Evolutionary conservation across 192 early-diverging fungal species (phyloP), one percentile per base, ranked within the genome.

Genomic region (Martensiomyces pterosporus): DNA sequence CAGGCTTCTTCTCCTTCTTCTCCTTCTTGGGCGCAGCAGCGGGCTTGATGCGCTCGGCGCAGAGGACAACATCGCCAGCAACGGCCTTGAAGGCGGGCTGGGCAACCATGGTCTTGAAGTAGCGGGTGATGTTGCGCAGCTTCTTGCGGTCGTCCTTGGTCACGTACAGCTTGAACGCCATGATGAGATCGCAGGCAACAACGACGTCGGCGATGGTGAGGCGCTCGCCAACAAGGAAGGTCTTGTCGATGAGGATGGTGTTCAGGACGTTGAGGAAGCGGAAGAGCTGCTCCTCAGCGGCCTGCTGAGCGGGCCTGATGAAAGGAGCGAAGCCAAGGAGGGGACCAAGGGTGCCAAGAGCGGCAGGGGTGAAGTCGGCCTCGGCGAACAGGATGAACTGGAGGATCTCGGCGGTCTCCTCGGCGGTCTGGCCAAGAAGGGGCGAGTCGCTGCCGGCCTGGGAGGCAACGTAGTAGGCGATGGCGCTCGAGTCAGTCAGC

Each of bases 211-310:
- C 94, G 23, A 92, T 66, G 55, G 94, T 94, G 59, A 97, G 67
- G 56, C 76, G 78, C 78, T 97, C 94, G 51, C 91, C 94, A 47
- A 96, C 92, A 52, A 97, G 78, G 86, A 83, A 97, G 62, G 94
- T 97, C 75, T 83, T 81, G 80, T 75, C 77, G 43, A 85, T 51
- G 17, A 97, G 79, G 60, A 91, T 74, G 33, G 82, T 79, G 82
- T 97, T 84, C 25, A 97, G 76, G 19, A 75, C 81, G 46, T 46
- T 60, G 29, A 94, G 65, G 45, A 83, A 70, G 35, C 76, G 69
- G 74, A 79, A 72, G 53, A 79, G 15, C 35, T 83, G 75, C 68
- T 88, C 79, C 52, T 83, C 84, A 24, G 86, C 82, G 52, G 82
- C 78, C 67, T 80, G 83, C 73, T 84, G 80, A 33, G 66, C 75